Evolutionary conservation across 441 rosid genomes (phyloP).

Genomic region (Pelargonium fulgidum): DNA sequence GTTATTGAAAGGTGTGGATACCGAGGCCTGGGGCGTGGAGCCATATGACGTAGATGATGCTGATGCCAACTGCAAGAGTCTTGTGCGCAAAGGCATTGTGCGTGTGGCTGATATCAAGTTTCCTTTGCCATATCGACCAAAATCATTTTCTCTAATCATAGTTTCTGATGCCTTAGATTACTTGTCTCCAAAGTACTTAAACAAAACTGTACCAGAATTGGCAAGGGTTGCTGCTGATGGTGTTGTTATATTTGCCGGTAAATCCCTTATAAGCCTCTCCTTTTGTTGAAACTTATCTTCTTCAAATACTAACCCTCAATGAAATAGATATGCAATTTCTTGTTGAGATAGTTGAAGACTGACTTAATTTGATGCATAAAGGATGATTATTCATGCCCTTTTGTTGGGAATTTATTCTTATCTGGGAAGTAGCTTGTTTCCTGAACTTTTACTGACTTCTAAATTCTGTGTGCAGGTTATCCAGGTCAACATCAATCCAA

Average conservation of each 20-base stretch:
- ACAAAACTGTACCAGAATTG: constrained; percentile 42
- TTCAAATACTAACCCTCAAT: neutral
- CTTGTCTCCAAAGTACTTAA: constrained; percentile 36
- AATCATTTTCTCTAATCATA: constrained; percentile 36
- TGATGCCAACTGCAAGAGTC: constrained; percentile 32
- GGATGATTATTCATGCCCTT: neutral
- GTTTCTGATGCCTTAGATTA: constrained; percentile 40
- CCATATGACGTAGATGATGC: constrained; percentile 41
- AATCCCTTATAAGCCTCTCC: neutral
- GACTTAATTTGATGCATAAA: neutral
- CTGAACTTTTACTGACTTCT: neutral
- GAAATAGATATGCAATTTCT: no score
- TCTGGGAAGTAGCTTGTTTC: neutral
- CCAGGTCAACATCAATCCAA: constrained; percentile 69
- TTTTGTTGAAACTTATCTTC: neutral
- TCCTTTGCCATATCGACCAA: constrained; percentile 39
- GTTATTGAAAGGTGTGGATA: constrained; percentile 33
- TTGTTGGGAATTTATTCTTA: neutral
- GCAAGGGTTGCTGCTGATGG: constrained; percentile 58
- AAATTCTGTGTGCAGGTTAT: constrained; percentile 34
- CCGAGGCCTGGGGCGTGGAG: constrained; percentile 45
- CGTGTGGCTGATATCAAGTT: constrained; percentile 41
- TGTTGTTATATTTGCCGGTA: constrained; percentile 54
- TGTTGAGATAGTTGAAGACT: neutral
- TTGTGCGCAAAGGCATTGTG: constrained; percentile 33